Evolutionary conservation across 257 asterid genomes (phyloP).

Genomic region (Ilex asprella): DNA sequence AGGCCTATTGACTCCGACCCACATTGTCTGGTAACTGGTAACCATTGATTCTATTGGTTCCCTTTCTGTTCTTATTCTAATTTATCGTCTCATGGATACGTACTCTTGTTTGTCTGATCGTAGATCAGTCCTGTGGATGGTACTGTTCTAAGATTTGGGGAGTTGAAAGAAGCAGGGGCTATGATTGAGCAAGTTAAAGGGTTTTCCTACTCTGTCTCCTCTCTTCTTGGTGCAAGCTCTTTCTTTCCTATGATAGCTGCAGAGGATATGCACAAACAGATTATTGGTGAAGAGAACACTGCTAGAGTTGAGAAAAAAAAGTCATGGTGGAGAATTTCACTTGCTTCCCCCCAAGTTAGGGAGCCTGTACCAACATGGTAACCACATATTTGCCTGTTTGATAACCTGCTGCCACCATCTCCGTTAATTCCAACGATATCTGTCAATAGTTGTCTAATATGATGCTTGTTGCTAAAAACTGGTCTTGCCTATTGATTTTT

Average conservation of each 20-base stretch:
- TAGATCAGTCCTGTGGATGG: constrained; percentile 98
- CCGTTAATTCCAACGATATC: background rate
- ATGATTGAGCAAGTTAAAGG: constrained; percentile 99
- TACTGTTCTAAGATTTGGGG: constrained; percentile 72
- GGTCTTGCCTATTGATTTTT: too few relatives aligned
- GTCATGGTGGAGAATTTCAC: constrained; percentile 91
- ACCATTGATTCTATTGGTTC: constrained; percentile 29
- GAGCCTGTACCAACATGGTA: constrained; percentile 55
- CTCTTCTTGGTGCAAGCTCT: constrained; percentile 75
- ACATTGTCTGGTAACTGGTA: constrained; percentile 94
- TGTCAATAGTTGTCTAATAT: too few relatives aligned
- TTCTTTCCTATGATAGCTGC: constrained; percentile 47
- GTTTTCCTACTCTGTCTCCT: constrained; percentile 74
- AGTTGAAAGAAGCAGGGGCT: constrained; percentile 71
- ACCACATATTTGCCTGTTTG: background rate
- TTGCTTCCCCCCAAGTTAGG: constrained; percentile 87
- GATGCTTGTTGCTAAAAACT: too few relatives aligned
- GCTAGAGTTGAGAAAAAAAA: constrained; percentile 31
- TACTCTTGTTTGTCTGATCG: constrained; percentile 17
- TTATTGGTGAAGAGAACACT: constrained; percentile 26
- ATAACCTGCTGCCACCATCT: background rate
- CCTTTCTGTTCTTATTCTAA: background rate
- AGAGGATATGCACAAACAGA: constrained; percentile 36
- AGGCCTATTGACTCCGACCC: constrained; percentile 72
- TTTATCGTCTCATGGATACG: constrained; percentile 10